Evolutionary conservation across 805 yeast genomes (phyloP), one percentile per base, ranked within the genome.

Genomic region (Tetrapisispora fleetii): DNA sequence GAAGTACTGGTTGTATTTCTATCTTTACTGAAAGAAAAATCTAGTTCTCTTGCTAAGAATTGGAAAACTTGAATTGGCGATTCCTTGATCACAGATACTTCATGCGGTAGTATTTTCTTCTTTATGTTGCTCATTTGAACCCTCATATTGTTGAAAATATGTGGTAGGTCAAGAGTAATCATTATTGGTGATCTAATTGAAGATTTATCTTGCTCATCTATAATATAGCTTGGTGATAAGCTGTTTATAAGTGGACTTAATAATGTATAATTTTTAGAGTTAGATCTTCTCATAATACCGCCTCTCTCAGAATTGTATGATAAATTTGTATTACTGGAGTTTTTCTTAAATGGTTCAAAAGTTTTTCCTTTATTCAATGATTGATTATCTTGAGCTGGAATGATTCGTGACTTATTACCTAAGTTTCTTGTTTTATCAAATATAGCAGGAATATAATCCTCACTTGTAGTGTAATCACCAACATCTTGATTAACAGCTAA

Each of bases 11-110:
- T 46, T 37, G 52, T 44, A 30, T 52, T 52, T 22, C 57, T 61
- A 14, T 48, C 50, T n/a, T 53, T 55, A 45, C 49, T 48, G 30
- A 57, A 51, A 1, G 66, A 64, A 50, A 64, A 64, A 42, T 61
- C 60, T 17, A 64, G 49, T 47, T 64, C 67, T 45, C 62, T 52
- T 3, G 67, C 65, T 37, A 64, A 49, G 51, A 60, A 64, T 47
- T 64, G 64, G 48, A 64, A 64, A 2, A 53, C 59, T 41, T 61
- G 61, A 17, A 61, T 59, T 3, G 68, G 68, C 0, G 67, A 58
- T 40, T 60, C 62, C 40, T 56, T 60, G 17, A 60, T 46, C 11
- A 55, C 54, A 11, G 45, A 40, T 7, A 54, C 43, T 17, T 52
- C 57, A 1, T 54, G 41, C 11, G 50, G 45, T 11, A 41, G 2